Conservation (phyloP, 192 early-diverging fungal genomes). For the Diversispora epigaea region DNA sequence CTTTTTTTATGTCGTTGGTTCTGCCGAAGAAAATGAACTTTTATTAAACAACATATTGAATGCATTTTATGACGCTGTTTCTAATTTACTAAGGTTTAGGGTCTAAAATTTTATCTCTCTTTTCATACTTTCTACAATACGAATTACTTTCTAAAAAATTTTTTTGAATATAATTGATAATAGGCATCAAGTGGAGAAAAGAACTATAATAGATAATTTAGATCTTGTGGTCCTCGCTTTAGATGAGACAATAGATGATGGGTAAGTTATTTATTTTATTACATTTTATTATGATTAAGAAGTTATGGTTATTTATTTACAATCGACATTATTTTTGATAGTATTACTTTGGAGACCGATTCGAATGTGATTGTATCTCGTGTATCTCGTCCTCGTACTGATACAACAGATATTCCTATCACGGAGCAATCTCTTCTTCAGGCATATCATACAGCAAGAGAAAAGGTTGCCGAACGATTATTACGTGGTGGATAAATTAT, state of each 20-base stretch:
- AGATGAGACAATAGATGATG: constrained; percentile 95
- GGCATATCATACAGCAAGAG: constrained; percentile 76
- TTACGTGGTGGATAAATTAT: constrained; percentile 48
- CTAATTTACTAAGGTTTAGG: constrained; percentile 74
- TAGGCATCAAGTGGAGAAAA: constrained; percentile 90
- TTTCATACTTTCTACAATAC: no score
- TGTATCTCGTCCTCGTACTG: constrained; percentile 74
- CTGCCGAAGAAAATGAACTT: constrained; percentile 91
- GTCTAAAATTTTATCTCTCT: background rate
- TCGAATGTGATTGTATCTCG: constrained; percentile 71
- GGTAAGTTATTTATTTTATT: no score
- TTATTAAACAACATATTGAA: constrained; percentile 77
- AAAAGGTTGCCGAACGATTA: constrained; percentile 66
- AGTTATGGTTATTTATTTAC: background rate
- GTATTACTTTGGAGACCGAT: constrained; percentile 76
- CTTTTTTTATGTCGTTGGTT: constrained; percentile 89
- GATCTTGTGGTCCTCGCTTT: constrained; percentile 88
- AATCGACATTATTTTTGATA: constrained; percentile 19
- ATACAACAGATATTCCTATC: constrained; percentile 70
- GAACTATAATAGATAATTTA: constrained; percentile 84
- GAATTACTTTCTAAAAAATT: background rate
- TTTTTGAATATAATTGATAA: background rate
- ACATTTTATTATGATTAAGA: no score
- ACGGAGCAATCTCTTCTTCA: constrained; percentile 75
- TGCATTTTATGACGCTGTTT: constrained; percentile 81